phyloP scores from a whole-genome alignment of 305 asterid genomes.

The Plantago lanceolata region DNA sequence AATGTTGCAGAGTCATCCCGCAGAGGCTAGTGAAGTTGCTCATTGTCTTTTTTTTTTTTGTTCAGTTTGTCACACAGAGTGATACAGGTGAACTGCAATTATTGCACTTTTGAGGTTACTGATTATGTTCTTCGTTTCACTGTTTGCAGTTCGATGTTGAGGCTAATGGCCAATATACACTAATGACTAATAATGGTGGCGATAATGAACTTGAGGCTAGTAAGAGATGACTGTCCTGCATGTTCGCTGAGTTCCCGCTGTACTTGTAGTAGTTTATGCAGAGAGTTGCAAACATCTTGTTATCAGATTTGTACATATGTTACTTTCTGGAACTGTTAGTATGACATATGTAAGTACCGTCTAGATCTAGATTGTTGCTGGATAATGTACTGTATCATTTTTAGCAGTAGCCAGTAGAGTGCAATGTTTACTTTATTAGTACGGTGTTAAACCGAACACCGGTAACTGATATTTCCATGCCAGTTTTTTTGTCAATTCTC shows the following conservation, averaged over 20 bases:
- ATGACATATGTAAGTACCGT: too few species aligned
- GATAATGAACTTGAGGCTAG: constrained; percentile 26
- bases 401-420: too few species aligned
- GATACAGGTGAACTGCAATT: constrained; percentile 1
- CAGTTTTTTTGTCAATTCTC: too few species aligned
- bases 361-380: too few species aligned
- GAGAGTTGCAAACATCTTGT: neutral
- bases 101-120: neutral
- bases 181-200: constrained; percentile 34
- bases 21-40: constrained; percentile 35
- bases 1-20: constrained; percentile 36
- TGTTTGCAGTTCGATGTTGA: constrained; percentile 47
- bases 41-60: neutral
- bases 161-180: constrained; percentile 36
- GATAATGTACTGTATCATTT: too few species aligned
- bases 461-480: too few species aligned
- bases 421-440: too few species aligned
- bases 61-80: neutral
- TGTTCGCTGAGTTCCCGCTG: constrained; percentile 5
- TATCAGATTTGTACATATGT: neutral
- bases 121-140: neutral
- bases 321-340: too few species aligned
- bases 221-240: neutral
- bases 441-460: too few species aligned
- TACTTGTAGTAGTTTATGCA: constrained; percentile 4